Base-by-base conservation (phyloP, 257 asterid genomes). In the Fraxinus quadrangulata region DNA sequence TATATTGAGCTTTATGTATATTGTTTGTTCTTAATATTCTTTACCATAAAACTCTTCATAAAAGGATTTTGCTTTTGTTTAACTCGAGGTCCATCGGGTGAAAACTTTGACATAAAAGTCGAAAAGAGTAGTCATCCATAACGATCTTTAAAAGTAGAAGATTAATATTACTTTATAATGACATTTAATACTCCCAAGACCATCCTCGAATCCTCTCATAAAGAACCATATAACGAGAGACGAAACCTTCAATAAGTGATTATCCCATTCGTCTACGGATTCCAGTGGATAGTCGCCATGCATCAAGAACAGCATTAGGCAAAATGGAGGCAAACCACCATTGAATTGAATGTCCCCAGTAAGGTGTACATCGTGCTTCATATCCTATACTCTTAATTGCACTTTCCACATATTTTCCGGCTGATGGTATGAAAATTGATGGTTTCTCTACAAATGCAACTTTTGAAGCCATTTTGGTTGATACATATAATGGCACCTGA, bases 401-500 rank as follows among this genome's bases (percentile, higher is more conserved):
- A 31, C 96, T 90, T 78, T 86, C 74, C 11, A 75, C 96, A 76
- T 95, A 95, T 19, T 71, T 66, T 42, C 85, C 87, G 0, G 99
- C 85, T 0, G 86, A 74, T 17, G 98, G 98, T 45, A 90, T 73
- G 24, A 91, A 91, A 3, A 89, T n/a, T 0, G 94, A 85, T 2
- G 96, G 59, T 81, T 80, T 87, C 79, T 85, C 88, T 34, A 89
- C 87, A 66, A 13, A 63, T 68, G 94, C 98, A n/a, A 93, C 90
- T 59, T 78, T 79, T n/a, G 96, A 85, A 39, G 88, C 83, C 99
- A 92, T 95, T 59, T 77, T 85, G 0, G 98, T 95, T 12, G 84
- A 85, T 37, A 95, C 96, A 67, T 91, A 93, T 10, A 95, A 73
- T 33, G 99, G 99, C 36, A 95, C 97, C 97, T 94, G 71, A 19